Base-by-base conservation (phyloP, 164 flowering plant genomes). In the Macadamia tetraphylla region DNA sequence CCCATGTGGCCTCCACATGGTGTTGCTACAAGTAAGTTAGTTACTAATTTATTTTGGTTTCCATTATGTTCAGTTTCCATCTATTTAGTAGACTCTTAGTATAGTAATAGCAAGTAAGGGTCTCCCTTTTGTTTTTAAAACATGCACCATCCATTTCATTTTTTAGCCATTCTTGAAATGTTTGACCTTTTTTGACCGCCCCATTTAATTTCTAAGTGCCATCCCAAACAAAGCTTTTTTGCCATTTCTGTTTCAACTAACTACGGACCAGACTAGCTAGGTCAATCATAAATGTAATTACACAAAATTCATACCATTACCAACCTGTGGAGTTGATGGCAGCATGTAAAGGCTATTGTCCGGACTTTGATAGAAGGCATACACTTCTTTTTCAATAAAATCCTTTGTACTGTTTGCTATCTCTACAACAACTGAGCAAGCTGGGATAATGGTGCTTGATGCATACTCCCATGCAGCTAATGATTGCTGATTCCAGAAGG, bases 401-500 rank as follows among this genome's bases (percentile, higher is more conserved):
- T 92, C 99, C 80, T 85, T 90, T 48, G 97, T 88, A 75, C 58
- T 76, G 57, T 80, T 88, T 43, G 98, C 87, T 67, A 88, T 80
- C 49, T 91, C 93, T n/a, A 76, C 71, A 64, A 91, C 89, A 73
- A 82, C 80, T 52, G 73, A 74, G 66, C 94, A 89, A 58, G 94
- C 96, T 44, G 99, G 99, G 74, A 93, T 84, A 63, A 95, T 87
- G 60, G 98, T 91, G 81, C 91, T 81, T 57, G 91, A 87, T 48
- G 98, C 93, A 82, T 82, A 93, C 74, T 92, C 96, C 75, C 96
- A 75, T 59, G 99, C 95, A 79, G 89, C 90, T 77, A 89, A 74
- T 70, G 98, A 96, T 75, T 95, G 98, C 77, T 93, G 97, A 80
- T 85, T 79, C 99, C 99, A 95, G 76, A 89, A 90, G 59, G 88